phyloP scores from a whole-genome alignment of 2,329 filamentous ascomycete genomes.

The Alternaria panax region DNA sequence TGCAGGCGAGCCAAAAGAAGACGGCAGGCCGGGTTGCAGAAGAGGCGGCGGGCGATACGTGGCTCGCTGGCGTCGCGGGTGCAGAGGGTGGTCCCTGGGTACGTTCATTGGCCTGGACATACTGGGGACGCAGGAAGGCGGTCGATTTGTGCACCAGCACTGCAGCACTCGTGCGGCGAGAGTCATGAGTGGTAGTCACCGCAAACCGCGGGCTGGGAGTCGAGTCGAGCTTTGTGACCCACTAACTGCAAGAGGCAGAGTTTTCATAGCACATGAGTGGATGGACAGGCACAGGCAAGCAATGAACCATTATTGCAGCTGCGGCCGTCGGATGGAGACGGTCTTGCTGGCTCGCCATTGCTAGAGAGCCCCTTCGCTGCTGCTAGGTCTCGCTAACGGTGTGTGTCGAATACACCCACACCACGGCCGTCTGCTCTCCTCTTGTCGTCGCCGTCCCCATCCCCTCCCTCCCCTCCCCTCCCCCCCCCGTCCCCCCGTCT shows the following conservation, averaged over 20 bases:
- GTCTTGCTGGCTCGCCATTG: slow-evolving; percentile 2
- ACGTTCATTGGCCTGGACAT: slow-evolving; percentile 33
- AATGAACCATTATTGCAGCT: slow-evolving; percentile 32
- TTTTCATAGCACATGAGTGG: slow-evolving; percentile 31
- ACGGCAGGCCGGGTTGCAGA: slow-evolving; percentile 13
- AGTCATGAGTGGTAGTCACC: slow-evolving; percentile 33
- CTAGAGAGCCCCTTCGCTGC: slow-evolving; percentile 9
- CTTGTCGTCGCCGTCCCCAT: slow-evolving; percentile 7
- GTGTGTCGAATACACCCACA: slow-evolving; percentile 11
- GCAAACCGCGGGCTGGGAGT: slow-evolving; percentile 26
- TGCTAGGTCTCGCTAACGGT: slow-evolving; percentile 17
- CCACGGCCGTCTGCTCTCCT: slow-evolving; percentile 14
- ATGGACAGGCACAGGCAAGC: slow-evolving; percentile 10
- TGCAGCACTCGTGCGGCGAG: slow-evolving; percentile 24
- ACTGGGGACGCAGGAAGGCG: slow-evolving; percentile 17
- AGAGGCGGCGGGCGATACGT: slow-evolving; percentile 28
- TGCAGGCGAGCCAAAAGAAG: slow-evolving; percentile 21
- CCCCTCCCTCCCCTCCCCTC: slow-evolving; percentile 13
- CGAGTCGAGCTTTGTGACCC: slow-evolving; percentile 21
- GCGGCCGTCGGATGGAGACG: slow-evolving; percentile 15
- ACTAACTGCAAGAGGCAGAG: slow-evolving; percentile 32
- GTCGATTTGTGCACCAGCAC: slow-evolving; percentile 35
- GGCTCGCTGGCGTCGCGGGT: slow-evolving; percentile 36
- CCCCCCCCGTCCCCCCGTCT: slow-evolving; percentile 12
- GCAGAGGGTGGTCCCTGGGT: slow-evolving; percentile 32